Evolutionary conservation across 768 basidiomycete species (phyloP).

Genomic region (Leccinum subtestaceum): DNA sequence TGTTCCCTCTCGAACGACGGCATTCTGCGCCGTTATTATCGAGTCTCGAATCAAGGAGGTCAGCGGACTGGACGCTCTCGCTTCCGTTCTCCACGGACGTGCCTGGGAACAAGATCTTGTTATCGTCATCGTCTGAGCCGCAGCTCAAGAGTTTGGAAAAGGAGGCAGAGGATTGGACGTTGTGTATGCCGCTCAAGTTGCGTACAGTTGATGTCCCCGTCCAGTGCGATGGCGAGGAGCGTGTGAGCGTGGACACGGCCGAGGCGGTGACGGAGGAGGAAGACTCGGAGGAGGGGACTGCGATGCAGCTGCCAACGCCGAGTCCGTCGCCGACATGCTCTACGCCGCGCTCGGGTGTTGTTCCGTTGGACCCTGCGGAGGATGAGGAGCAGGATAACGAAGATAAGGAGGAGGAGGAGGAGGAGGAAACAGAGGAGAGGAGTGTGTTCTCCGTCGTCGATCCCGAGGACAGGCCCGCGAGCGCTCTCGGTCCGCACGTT

Average conservation of each 20-base stretch:
- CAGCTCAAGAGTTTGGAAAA: background rate
- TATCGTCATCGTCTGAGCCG: slow-evolving; percentile 1
- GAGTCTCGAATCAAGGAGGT: background rate
- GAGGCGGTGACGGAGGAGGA: slow-evolving; percentile 1
- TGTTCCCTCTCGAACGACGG: slow-evolving; percentile 27
- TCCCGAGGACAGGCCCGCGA: slow-evolving; percentile 16
- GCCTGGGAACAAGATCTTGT: slow-evolving; percentile 22
- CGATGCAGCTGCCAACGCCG: slow-evolving; percentile 27
- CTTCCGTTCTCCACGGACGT: slow-evolving; percentile 30
- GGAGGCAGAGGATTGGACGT: slow-evolving; percentile 30
- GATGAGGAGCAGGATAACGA: background rate
- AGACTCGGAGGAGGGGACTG: background rate
- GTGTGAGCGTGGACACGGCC: background rate
- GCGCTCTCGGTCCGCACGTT: slow-evolving; percentile 22
- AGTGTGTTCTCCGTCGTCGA: background rate
- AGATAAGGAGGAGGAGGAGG: background rate
- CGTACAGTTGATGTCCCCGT: background rate
- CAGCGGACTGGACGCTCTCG: slow-evolving; percentile 30
- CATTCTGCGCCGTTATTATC: slow-evolving; percentile 31
- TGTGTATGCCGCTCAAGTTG: slow-evolving; percentile 32
- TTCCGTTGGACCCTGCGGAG: slow-evolving; percentile 3
- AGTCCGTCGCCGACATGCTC: slow-evolving; percentile 26
- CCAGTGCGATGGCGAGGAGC: slow-evolving; percentile 4
- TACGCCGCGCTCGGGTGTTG: background rate
- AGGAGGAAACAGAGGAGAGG: background rate